phyloP scores from a whole-genome alignment of 2,329 filamentous ascomycete genomes.

The Drechslera avenae region DNA sequence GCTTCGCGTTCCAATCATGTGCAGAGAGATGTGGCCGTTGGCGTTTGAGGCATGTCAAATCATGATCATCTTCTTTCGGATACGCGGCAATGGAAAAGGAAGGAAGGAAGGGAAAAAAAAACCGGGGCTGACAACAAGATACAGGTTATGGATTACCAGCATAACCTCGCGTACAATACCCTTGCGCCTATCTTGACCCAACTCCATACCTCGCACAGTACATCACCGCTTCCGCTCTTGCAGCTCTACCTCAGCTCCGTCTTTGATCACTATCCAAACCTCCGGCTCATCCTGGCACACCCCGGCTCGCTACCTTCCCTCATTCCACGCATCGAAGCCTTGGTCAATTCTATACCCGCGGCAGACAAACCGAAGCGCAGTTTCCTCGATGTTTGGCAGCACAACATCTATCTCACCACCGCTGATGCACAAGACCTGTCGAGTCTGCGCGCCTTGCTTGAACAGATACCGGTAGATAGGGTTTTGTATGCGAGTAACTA shows the following conservation, averaged over 20 bases:
- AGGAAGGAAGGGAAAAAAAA: too few relatives aligned
- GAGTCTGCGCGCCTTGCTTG: slow-evolving; percentile 53
- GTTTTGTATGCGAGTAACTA: slow-evolving; percentile 65
- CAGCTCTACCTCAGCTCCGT: slow-evolving; percentile 59
- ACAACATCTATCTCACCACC: slow-evolving; percentile 64
- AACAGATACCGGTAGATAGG: slow-evolving; percentile 55
- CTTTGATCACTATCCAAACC: slow-evolving; percentile 59
- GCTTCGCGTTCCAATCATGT: slow-evolving; percentile 48
- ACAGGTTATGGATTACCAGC: slow-evolving; percentile 21
- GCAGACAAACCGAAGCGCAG: slow-evolving; percentile 30
- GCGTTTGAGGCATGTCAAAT: slow-evolving; percentile 19
- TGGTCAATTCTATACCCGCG: slow-evolving; percentile 26
- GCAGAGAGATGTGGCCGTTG: slow-evolving; percentile 30
- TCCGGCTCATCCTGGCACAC: slow-evolving; percentile 62
- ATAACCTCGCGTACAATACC: slow-evolving; percentile 15
- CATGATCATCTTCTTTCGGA: too few relatives aligned
- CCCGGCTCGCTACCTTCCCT: slow-evolving; percentile 62
- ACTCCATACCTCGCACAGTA: slow-evolving; percentile 56
- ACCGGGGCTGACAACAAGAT: not conserved
- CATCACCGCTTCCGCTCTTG: slow-evolving; percentile 57
- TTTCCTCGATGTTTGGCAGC: slow-evolving; percentile 59
- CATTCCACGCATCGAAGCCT: slow-evolving; percentile 53
- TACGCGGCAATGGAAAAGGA: not conserved
- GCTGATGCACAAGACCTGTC: slow-evolving; percentile 59
- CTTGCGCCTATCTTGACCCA: slow-evolving; percentile 25